phyloP scores from a whole-genome alignment of 805 yeast species.

The Candida vaughaniae region DNA sequence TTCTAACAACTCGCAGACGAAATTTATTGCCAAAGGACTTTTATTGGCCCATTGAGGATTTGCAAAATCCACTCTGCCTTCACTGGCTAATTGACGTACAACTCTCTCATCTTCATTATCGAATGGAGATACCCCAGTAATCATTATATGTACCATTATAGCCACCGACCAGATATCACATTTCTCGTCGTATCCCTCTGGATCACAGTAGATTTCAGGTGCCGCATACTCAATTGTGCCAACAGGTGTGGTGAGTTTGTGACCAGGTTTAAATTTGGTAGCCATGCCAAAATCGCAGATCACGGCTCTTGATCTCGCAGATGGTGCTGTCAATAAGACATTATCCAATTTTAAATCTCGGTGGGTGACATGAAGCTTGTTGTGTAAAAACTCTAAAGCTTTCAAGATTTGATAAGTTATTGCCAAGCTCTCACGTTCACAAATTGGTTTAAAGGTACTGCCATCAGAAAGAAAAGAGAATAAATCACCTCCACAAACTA shows the following conservation, averaged over 20 bases:
- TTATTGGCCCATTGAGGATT: slow-evolving; percentile 43
- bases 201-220: slow-evolving; percentile 52
- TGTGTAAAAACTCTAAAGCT: slow-evolving; percentile 58
- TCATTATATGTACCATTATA: slow-evolving; percentile 54
- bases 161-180: slow-evolving; percentile 76
- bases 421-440: slow-evolving; percentile 55
- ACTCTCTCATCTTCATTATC: slow-evolving; percentile 40
- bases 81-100: slow-evolving; percentile 26
- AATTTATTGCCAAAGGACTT: slow-evolving; percentile 40
- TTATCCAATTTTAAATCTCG: slow-evolving; percentile 69
- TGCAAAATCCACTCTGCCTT: slow-evolving; percentile 42
- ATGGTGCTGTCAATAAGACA: slow-evolving; percentile 53
- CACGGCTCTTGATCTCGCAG: slow-evolving; percentile 51
- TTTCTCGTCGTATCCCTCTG: slow-evolving; percentile 48
- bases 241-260: slow-evolving; percentile 50
- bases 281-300: slow-evolving; percentile 69
- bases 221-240: slow-evolving; percentile 74
- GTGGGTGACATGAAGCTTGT: slow-evolving; percentile 51
- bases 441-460: slow-evolving; percentile 36
- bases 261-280: slow-evolving; percentile 18
- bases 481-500: slow-evolving; percentile 57
- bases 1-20: slow-evolving; percentile 1
- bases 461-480: slow-evolving; percentile 53
- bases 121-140: slow-evolving; percentile 67
- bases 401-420: slow-evolving; percentile 55